Evolutionary conservation across 2,329 filamentous ascomycete genomes (phyloP), one percentile per base, ranked within the genome.

Genomic region (Colletotrichum magnum): DNA sequence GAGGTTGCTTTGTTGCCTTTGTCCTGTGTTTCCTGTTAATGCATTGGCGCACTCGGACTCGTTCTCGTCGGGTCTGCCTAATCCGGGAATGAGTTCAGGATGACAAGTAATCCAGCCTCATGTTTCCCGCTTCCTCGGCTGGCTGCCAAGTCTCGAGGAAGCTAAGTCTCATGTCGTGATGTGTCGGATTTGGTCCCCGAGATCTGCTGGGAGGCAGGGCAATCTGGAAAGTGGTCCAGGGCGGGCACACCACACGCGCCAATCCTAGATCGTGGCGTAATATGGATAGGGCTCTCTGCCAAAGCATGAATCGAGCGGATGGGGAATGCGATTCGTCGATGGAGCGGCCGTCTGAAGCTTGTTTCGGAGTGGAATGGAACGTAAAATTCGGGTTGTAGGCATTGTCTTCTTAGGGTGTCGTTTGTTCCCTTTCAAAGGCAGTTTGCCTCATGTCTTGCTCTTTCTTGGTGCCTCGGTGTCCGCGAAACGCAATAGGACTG

Each of bases 21-120:
- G 50, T 21, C 39, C 50, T 47, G 24, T 13, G 56, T 24, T 28
- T 54, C 52, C 61, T 16, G 32, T 15, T 41, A n/a, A 52, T 26
- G 61, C 56, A 51, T 26, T 54, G 7, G 48, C 66, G 62, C 50
- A 69, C 62, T 69, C 66, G 62, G 62, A 69, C 66, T 69, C 66
- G 62, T 69, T 69, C 56, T 69, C 66, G 62, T 65, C 50, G 48
- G 36, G 53, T 50, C 32, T 50, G 16, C 54, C 62, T 50, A 58
- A 66, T 56, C 16, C 10, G 56, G 62, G 2, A 24, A 10, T 24
- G 43, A 58, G 47, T 39, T 58, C 47, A 53, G 54, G 21, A 51
- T 43, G 24, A 18, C 32, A 47, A 6, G 13, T 43, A 36, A 26
- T 18, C 1, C 26, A 51, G 62, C 26, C 48, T 54, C 59, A 16